Conservation (phyloP, 169 alveolate species). For the Condylostoma magnum region DNA sequence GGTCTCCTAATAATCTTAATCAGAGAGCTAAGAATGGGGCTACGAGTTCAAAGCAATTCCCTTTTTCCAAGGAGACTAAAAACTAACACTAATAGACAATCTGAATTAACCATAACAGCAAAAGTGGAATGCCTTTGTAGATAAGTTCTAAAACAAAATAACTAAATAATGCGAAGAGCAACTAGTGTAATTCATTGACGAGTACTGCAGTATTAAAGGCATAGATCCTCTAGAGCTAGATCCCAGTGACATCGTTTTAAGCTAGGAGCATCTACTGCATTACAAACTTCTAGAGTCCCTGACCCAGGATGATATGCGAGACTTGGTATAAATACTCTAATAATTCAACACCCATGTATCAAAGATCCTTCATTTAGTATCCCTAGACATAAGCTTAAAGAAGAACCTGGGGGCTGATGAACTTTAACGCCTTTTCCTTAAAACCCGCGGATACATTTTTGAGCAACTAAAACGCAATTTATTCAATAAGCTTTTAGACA, state of each 20-base stretch:
- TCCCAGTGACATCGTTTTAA: background rate
- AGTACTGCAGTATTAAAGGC: background rate
- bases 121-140: slow-evolving; percentile 12
- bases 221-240: slow-evolving; percentile 25
- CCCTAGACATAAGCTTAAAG: slow-evolving; percentile 11
- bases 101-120: background rate
- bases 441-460: slow-evolving; percentile 21
- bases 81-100: slow-evolving; percentile 16
- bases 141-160: background rate
- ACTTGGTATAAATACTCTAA: background rate
- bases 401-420: slow-evolving; percentile 13
- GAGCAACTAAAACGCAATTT: background rate
- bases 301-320: slow-evolving; percentile 3
- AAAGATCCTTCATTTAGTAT: slow-evolving; percentile 24
- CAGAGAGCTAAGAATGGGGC: slow-evolving; percentile 25
- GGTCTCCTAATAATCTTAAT: background rate
- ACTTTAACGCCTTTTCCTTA: slow-evolving; percentile 29
- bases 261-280: slow-evolving; percentile 6
- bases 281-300: slow-evolving; percentile 13
- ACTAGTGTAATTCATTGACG: slow-evolving; percentile 24
- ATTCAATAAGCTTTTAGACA: background rate
- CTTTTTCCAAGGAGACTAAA: slow-evolving; percentile 1
- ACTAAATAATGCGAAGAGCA: slow-evolving; percentile 21
- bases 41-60: slow-evolving; percentile 32
- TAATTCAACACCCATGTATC: slow-evolving; percentile 12